Percentiles rank a stretch among this genome's conserved stretches.
Conservation (phyloP, 2,329 filamentous ascomycete genomes). For the Fusarium subglutinans region DNA sequence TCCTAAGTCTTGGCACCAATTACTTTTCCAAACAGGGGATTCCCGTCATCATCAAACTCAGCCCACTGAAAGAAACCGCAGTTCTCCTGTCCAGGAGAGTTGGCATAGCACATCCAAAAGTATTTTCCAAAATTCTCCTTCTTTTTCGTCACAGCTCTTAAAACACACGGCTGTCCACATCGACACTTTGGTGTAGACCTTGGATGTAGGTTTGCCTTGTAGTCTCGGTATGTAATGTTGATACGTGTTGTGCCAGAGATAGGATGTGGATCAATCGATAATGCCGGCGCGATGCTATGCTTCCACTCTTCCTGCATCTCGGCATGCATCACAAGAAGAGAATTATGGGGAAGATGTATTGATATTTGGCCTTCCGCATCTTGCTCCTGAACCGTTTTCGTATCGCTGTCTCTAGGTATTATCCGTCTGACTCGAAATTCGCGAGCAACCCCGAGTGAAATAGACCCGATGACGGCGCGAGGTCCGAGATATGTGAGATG, state of each 20-base stretch:
- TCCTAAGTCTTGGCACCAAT: background rate
- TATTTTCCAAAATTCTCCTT: constrained; percentile 81
- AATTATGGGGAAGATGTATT: constrained; percentile 95
- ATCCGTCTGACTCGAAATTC: constrained; percentile 89
- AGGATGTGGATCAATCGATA: constrained; percentile 84
- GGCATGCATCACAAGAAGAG: constrained; percentile 92
- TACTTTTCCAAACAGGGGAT: constrained; percentile 58
- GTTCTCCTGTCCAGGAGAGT: constrained; percentile 72
- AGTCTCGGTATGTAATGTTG: constrained; percentile 94
- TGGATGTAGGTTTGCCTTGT: constrained; percentile 80
- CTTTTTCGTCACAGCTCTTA: constrained; percentile 83
- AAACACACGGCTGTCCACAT: constrained; percentile 73
- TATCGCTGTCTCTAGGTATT: constrained; percentile 65
- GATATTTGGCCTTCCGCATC: constrained; percentile 86
- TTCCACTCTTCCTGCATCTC: constrained; percentile 99
- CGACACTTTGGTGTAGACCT: constrained; percentile 79
- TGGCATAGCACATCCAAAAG: constrained; percentile 93
- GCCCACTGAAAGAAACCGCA: constrained; percentile 89
- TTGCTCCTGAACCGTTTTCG: constrained; percentile 54
- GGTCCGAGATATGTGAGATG: constrained; percentile 94
- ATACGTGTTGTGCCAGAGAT: constrained; percentile 82
- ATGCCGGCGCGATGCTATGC: constrained; percentile 80
- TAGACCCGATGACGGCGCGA: constrained; percentile 84
- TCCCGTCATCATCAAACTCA: constrained; percentile 85
- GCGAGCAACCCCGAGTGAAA: constrained; percentile 90